phyloP scores from a whole-genome alignment of 257 asterid species.

The Solanum pinnatisectum region DNA sequence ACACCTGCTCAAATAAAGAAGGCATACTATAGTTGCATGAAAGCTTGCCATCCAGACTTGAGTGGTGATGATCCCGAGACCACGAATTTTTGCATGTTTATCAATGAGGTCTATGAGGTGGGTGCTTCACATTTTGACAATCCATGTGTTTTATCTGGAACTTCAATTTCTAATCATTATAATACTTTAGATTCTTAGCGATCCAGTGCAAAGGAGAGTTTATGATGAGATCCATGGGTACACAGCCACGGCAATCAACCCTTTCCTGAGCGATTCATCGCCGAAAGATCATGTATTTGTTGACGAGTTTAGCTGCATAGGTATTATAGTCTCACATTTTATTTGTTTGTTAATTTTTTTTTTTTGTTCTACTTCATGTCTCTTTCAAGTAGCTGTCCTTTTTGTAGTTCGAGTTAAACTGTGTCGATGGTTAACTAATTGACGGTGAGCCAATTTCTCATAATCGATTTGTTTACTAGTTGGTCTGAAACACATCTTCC shows the following conservation, averaged over 20 bases:
- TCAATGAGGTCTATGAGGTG: constrained; percentile 86
- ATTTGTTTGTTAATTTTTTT: background rate
- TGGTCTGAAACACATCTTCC: background rate
- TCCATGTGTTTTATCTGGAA: background rate
- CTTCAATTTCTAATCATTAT: constrained; percentile 8
- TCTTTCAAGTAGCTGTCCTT: background rate
- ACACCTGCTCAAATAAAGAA: constrained; percentile 86
- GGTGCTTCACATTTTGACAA: constrained; percentile 1
- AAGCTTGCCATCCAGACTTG: constrained; percentile 97
- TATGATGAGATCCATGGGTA: constrained; percentile 97
- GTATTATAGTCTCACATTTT: constrained; percentile 21
- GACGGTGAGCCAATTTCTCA: background rate
- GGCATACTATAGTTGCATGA: constrained; percentile 98
- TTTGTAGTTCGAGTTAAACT: background rate
- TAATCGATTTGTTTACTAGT: background rate
- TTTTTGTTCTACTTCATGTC: background rate
- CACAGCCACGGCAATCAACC: constrained; percentile 76
- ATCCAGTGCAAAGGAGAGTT: constrained; percentile 88
- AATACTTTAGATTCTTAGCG: constrained; percentile 79
- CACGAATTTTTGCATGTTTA: constrained; percentile 89
- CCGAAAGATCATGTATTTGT: constrained; percentile 81
- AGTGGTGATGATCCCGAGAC: constrained; percentile 87
- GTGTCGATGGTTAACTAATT: background rate
- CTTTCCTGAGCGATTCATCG: constrained; percentile 69
- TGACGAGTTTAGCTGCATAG: constrained; percentile 99